These are phyloP conservation scores for Xeromyces bisporus DNA, from an alignment of 495 filamentous ascomycete species.

Conservation along the genomic window DNA sequence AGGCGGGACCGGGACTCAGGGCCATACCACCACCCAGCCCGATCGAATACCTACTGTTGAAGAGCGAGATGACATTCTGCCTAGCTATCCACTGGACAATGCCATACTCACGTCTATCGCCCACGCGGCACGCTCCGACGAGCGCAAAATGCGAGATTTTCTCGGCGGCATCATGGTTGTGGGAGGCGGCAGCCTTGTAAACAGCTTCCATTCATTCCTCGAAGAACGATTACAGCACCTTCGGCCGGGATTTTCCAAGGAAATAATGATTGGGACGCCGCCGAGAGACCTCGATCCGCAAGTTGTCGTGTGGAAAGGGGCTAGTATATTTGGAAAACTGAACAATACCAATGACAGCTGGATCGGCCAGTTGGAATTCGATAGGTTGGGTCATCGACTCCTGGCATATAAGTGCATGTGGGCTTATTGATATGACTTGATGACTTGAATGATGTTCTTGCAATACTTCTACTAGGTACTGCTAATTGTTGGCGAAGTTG, in stretches of 20 bases:
- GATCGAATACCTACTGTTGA: conserved; percentile 30
- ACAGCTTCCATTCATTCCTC: conserved; percentile 55
- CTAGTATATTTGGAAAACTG: conserved; percentile 91
- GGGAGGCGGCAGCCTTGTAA: conserved; percentile 71
- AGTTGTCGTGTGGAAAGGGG: conserved; percentile 94
- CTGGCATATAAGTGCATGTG: conserved; percentile 83
- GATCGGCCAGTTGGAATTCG: conserved; percentile 78
- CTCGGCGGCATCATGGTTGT: conserved; percentile 90
- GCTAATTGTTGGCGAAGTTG: not conserved
- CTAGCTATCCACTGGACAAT: conserved; percentile 64
- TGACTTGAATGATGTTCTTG: too few relatives aligned
- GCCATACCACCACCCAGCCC: conserved; percentile 8
- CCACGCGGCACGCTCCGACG: conserved; percentile 73
- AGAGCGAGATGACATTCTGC: conserved; percentile 67
- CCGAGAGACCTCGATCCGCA: conserved; percentile 88
- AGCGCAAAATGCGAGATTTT: conserved; percentile 83
- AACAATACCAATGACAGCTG: conserved; percentile 76
- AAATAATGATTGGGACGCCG: conserved; percentile 74
- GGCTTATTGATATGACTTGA: too few relatives aligned
- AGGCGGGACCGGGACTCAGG: conserved; percentile 19
- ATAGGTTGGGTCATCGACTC: conserved; percentile 61
- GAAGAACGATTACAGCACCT: conserved; percentile 61
- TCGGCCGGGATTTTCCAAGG: conserved; percentile 54
- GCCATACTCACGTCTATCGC: conserved; percentile 78
- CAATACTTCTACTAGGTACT: not conserved